Evolutionary conservation across 2,329 filamentous ascomycete species (phyloP).

Genomic region (Aspergillus bombycis): DNA sequence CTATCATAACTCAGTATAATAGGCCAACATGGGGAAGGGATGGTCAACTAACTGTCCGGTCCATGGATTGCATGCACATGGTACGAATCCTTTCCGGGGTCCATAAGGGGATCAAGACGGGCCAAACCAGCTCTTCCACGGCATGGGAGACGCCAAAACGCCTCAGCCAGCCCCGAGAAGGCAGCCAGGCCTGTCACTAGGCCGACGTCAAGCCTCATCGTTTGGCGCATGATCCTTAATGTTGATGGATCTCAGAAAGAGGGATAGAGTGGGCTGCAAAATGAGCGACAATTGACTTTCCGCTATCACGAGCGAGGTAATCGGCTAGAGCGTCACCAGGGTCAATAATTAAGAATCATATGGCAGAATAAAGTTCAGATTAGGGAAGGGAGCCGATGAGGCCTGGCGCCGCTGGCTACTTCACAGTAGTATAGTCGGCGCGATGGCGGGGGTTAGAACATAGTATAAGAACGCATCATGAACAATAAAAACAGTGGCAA

Average conservation of each 20-base stretch:
- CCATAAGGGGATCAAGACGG: conserved; percentile 76
- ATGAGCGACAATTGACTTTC: conserved; percentile 15
- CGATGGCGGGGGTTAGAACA: background rate
- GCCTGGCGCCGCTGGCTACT: conserved; percentile 3
- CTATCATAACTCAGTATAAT: conserved; percentile 48
- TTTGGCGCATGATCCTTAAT: conserved; percentile 19
- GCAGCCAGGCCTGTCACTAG: conserved; percentile 33
- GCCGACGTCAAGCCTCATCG: conserved; percentile 20
- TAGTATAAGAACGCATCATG: conserved; percentile 9
- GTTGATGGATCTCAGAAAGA: conserved; percentile 13
- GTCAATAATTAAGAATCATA: conserved; percentile 19
- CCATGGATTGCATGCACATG: conserved; percentile 80
- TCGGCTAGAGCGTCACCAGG: conserved; percentile 20
- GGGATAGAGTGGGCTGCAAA: conserved; percentile 19
- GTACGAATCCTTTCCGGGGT: conserved; percentile 59
- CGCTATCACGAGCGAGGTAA: conserved; percentile 13
- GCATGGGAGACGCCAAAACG: conserved; percentile 92
- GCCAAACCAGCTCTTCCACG: conserved; percentile 69
- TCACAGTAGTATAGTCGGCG: conserved; percentile 3
- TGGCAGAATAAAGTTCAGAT: conserved; percentile 4
- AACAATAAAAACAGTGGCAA: conserved; percentile 10
- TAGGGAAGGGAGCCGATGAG: background rate
- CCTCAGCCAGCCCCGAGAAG: conserved; percentile 50
- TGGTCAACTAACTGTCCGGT: conserved; percentile 67
- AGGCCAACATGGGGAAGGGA: background rate